Percentiles rank a stretch among this genome's conserved stretches.
These are phyloP conservation scores for Carex sylvatica DNA, from an alignment of 202 grass and related monocot genomes.

Conservation along the genomic window DNA sequence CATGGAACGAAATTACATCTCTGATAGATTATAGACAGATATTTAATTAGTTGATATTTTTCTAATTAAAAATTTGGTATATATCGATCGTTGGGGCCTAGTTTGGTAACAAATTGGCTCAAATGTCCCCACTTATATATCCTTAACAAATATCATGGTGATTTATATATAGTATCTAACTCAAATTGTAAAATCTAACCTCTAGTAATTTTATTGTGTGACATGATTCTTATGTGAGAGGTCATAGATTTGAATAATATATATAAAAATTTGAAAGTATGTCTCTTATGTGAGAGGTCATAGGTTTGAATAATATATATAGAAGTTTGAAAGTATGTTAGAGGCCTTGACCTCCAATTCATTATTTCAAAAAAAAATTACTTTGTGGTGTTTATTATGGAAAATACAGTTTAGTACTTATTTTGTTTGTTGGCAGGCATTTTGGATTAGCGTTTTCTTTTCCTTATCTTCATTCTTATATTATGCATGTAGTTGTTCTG, in stretches of 20 bases:
- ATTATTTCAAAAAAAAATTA: too few relatives aligned
- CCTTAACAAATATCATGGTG: not conserved
- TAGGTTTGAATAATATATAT: too few relatives aligned
- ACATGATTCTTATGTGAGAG: too few relatives aligned
- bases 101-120: conserved; percentile 4
- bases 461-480: not conserved
- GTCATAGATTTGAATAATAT: too few relatives aligned
- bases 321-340: too few relatives aligned
- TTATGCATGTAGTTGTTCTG: too few relatives aligned
- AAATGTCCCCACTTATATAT: not conserved
- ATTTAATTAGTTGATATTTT: not conserved
- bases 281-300: too few relatives aligned
- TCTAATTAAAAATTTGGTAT: not conserved
- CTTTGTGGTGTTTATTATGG: too few relatives aligned
- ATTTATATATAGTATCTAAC: not conserved
- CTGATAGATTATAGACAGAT: not conserved
- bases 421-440: not conserved
- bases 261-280: too few relatives aligned
- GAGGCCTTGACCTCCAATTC: too few relatives aligned
- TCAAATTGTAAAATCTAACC: too few relatives aligned
- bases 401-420: not conserved
- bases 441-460: not conserved
- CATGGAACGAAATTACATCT: not conserved
- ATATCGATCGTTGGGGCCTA: not conserved
- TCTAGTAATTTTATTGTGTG: too few relatives aligned